Evolutionary conservation across 768 basidiomycete genomes (phyloP).

Genomic region (Podaxis sp.): DNA sequence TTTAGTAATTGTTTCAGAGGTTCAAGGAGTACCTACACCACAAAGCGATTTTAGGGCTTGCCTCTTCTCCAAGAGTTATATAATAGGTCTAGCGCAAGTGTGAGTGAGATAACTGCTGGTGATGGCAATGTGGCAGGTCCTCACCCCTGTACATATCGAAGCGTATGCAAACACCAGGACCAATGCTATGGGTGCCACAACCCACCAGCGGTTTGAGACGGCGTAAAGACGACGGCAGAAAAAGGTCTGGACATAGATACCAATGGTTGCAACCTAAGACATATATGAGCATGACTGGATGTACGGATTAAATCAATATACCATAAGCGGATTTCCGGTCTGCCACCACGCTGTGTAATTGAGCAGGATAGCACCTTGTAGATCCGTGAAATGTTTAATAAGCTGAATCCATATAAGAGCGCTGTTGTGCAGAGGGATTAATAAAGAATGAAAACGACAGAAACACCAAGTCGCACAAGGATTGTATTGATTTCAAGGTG

Average conservation of each 20-base stretch:
- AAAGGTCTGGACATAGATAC: slow-evolving; percentile 32
- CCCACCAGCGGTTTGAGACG: slow-evolving; percentile 25
- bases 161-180: slow-evolving; percentile 29
- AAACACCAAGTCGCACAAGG: slow-evolving; percentile 24
- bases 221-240: slow-evolving; percentile 31
- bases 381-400: slow-evolving; percentile 27
- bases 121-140: neutral
- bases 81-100: slow-evolving; percentile 25
- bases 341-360: slow-evolving; percentile 35
- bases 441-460: neutral
- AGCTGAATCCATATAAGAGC: slow-evolving; percentile 30
- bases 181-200: slow-evolving; percentile 23
- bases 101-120: neutral
- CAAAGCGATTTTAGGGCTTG: slow-evolving; percentile 18
- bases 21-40: slow-evolving; percentile 28
- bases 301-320: slow-evolving; percentile 6
- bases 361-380: slow-evolving; percentile 28
- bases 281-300: neutral
- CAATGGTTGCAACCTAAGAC: slow-evolving; percentile 30
- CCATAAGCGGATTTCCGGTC: slow-evolving; percentile 30
- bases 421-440: slow-evolving; percentile 17
- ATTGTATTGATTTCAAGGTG: slow-evolving; percentile 30
- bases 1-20: neutral
- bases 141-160: slow-evolving; percentile 27
- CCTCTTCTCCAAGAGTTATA: slow-evolving; percentile 21